phyloP scores from a whole-genome alignment of 2,329 filamentous ascomycete species.

The Aspergillus carbonarius region DNA sequence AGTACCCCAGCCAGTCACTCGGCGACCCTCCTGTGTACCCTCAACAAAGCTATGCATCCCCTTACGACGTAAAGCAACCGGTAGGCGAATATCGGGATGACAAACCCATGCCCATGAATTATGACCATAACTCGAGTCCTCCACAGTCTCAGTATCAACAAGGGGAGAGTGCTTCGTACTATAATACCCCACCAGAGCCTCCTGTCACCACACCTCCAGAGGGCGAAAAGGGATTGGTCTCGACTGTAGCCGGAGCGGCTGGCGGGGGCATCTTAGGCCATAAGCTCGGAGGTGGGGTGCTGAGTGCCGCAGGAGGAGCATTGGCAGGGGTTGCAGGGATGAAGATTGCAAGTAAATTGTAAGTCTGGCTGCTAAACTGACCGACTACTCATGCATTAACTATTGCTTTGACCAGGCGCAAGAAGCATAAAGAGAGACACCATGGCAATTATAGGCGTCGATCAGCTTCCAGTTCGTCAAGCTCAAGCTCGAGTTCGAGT shows the following conservation, averaged over 20 bases:
- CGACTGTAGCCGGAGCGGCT: conserved; percentile 38
- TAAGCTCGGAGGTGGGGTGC: conserved; percentile 34
- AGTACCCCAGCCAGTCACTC: conserved; percentile 19
- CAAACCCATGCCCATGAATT: conserved; percentile 20
- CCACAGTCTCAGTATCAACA: conserved; percentile 24
- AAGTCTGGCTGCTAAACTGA: conserved; percentile 10
- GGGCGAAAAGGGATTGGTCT: conserved; percentile 37
- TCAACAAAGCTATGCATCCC: conserved; percentile 14
- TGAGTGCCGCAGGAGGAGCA: conserved; percentile 35
- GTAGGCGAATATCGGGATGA: conserved; percentile 23
- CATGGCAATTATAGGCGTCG: conserved; percentile 20
- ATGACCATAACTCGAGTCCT: conserved; percentile 28
- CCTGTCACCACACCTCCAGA: conserved; percentile 23
- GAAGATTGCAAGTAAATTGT: conserved; percentile 32
- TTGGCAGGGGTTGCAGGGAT: conserved; percentile 35
- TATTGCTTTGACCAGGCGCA: conserved; percentile 17
- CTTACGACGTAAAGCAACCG: conserved; percentile 10
- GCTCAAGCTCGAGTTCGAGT: conserved; percentile 18
- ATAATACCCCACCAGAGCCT: conserved; percentile 21
- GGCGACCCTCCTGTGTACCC: conserved; percentile 20
- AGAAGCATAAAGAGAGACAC: conserved; percentile 29
- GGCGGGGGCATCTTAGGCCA: conserved; percentile 38
- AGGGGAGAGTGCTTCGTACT: conserved; percentile 35
- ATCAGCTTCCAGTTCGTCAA: conserved; percentile 16
- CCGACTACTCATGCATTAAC: conserved; percentile 7